Evolutionary conservation across 805 yeast species (phyloP), one percentile per base, ranked within the genome.

Genomic region (Myxozyma sirexii): DNA sequence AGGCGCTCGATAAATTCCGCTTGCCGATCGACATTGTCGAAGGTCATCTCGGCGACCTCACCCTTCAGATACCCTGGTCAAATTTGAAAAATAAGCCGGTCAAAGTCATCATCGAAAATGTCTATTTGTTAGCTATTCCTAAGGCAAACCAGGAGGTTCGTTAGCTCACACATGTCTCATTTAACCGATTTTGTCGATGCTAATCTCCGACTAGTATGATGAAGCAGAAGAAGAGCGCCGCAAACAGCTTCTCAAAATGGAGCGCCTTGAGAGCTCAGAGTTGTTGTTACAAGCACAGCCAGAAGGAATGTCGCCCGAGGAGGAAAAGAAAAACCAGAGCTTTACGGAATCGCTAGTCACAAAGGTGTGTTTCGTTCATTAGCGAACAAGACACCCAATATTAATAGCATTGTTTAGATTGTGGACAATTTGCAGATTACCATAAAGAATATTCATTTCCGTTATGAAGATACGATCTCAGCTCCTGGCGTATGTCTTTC

Each of bases 41-140:
- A 70, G 99, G 99, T 42, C 90, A 89, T 70, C 73, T 94, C 59
- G 99, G 98, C 1, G 89, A 87, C 66, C 79, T 94, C 64, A 87
- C 96, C 0, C 76, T 94, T 56, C 97, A 89, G 70, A 93, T 94
- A 39, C 99, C 99, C 0, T 96, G 98, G 97, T 87, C 97, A 0
- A 94, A 91, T 70, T 77, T 96, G 65, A 92, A 92, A 70, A 85
- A 88, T 21, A 89, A 92, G 69, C 98, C 99, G 0, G 98, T 93
- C 6, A 90, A 89, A 71, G 82, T 94, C 13, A 77, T 83, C 12
- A 87, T 94, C 59, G 93, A 94, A 67, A 94, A 94, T 71, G 93
- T 91, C 12, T 91, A 86, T 68, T 71, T 94, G 27, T 77, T 96
- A 37, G 96, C 96, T 0, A 77, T 86, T 1, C 97, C 98, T 1